Percentiles rank a stretch among this genome's conserved stretches.
Conservation (phyloP, 164 flowering plant genomes). For the Magnolia officinalis region DNA sequence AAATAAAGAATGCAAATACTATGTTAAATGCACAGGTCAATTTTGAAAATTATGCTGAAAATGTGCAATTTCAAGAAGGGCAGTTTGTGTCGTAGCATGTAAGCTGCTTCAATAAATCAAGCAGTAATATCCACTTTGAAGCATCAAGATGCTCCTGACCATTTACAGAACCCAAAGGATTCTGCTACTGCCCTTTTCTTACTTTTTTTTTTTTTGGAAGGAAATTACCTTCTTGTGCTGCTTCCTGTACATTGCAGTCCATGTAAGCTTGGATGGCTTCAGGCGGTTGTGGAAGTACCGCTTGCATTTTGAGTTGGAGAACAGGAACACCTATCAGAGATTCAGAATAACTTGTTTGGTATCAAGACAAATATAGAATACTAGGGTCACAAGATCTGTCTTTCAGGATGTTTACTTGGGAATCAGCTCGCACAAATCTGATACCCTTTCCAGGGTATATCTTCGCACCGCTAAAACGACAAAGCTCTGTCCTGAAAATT, state of each 20-base stretch:
- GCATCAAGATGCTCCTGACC: too few species aligned
- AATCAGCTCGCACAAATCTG: conserved; percentile 41
- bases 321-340: conserved; percentile 41
- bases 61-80: too few species aligned
- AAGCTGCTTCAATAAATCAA: too few species aligned
- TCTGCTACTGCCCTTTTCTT: too few species aligned
- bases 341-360: neutral
- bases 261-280: conserved; percentile 83
- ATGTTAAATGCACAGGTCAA: too few species aligned
- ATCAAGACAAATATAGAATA: neutral
- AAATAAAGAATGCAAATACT: too few species aligned
- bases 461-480: conserved; percentile 49
- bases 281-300: conserved; percentile 76
- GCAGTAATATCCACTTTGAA: too few species aligned
- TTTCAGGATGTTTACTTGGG: conserved; percentile 27
- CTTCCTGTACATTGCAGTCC: conserved; percentile 65
- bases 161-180: too few species aligned
- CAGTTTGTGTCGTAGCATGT: too few species aligned
- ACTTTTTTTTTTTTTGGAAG: neutral
- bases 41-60: too few species aligned
- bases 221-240: conserved; percentile 49
- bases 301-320: conserved; percentile 80
- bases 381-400: neutral
- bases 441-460: conserved; percentile 51
- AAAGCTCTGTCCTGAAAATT: conserved; percentile 44